Evolutionary conservation across 2,329 filamentous ascomycete species (phyloP), one percentile per base, ranked within the genome.

Genomic region (Pseudogymnoascus sp.): DNA sequence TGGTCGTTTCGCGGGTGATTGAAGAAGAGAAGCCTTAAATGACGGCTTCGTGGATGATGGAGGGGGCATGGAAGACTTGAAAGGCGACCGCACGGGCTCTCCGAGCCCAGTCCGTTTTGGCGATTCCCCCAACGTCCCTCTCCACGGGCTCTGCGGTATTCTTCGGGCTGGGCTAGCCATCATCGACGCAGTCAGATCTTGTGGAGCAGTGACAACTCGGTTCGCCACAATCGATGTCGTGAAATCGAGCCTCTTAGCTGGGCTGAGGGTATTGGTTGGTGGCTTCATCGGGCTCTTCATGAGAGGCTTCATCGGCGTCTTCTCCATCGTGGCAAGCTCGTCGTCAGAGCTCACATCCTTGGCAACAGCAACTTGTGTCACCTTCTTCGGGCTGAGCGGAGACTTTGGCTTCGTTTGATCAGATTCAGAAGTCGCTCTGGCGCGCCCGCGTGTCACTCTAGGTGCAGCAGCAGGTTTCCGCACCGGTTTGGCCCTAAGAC

Each of bases 301-400:
- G 70, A 85, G 73, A 1, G 80, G 76, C 68, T 79, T 80, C 49
- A 82, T 74, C 5, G 80, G 80, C 1, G 77, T 77, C 67, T 79
- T 78, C 64, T 82, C 80, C 42, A 75, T 77, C 8, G 76, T 78
- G 28, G 80, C 80, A 36, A 87, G 79, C 71, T 87, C 84, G 69
- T 87, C 84, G 60, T 87, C 84, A 12, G 84, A 85, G 30, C 77
- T 76, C 66, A 74, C 73, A 14, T 70, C 68, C 64, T 73, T 69
- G 70, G 76, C 64, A 12, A 63, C 65, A 59, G 78, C 76, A 67
- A 86, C 76, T 74, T 86, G 82, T 41, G 82, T 83, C 67, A 83
- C 79, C 78, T 87, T 88, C 77, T 83, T 86, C 75, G 84, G 84
- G 74, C 84, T 86, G 61, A 87, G 75, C 35, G 84, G 84, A 62